phyloP scores from a whole-genome alignment of 2,329 filamentous ascomycete species.

The Xylogone sp. region DNA sequence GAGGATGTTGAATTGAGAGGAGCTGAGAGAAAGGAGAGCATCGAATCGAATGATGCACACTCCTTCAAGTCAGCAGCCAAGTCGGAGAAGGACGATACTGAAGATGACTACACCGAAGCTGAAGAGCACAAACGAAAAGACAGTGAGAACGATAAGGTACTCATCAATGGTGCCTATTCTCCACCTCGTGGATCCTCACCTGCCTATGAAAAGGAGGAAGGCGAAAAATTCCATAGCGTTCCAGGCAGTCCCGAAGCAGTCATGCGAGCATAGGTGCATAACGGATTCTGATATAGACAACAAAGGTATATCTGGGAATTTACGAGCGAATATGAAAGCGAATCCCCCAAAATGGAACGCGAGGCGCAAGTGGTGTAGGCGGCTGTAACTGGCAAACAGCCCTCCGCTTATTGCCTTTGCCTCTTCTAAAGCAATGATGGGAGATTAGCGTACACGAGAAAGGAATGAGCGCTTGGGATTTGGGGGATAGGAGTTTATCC shows the following conservation, averaged over 20 bases:
- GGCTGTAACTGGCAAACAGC: too few species aligned
- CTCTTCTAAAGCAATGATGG: too few species aligned
- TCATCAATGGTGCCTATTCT: slow-evolving; percentile 3
- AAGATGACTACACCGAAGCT: not conserved
- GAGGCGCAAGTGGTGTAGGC: too few species aligned
- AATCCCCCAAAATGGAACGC: too few species aligned
- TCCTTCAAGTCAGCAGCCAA: not conserved
- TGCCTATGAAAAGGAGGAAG: slow-evolving; percentile 4
- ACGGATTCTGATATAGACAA: slow-evolving; percentile 4
- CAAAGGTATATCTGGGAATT: slow-evolving; percentile 5
- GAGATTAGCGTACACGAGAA: too few species aligned
- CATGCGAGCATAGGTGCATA: slow-evolving; percentile 5
- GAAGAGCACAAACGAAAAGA: slow-evolving; percentile 3
- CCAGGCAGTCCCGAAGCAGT: slow-evolving; percentile 13
- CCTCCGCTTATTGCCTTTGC: too few species aligned
- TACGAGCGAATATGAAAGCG: too few species aligned
- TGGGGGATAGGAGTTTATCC: too few species aligned
- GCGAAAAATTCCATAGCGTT: slow-evolving; percentile 15
- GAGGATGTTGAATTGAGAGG: slow-evolving; percentile 27
- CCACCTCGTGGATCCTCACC: not conserved
- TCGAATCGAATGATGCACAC: not conserved
- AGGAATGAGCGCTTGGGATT: too few species aligned
- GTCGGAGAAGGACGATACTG: not conserved
- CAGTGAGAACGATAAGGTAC: slow-evolving; percentile 1
- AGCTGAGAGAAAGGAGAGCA: not conserved